Percentiles rank a stretch among this genome's conserved stretches.
These are phyloP conservation scores for Lepiota brunneoincarnata DNA, from an alignment of 768 basidiomycete species.

Conservation along the genomic window DNA sequence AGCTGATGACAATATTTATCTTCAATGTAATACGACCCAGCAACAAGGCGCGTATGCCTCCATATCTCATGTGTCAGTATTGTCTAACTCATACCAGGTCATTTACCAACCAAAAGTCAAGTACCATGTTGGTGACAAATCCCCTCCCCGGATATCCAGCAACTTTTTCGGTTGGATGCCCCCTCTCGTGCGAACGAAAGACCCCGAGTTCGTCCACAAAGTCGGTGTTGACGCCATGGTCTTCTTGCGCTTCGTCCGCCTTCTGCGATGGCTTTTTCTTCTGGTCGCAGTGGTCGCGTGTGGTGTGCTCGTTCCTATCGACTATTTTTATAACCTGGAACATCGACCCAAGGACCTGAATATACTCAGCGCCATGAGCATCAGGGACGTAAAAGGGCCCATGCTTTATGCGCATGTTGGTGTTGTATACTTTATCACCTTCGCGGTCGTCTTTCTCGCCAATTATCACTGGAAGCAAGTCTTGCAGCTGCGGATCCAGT, in stretches of 20 bases:
- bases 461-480: constrained; percentile 66
- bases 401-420: constrained; percentile 71
- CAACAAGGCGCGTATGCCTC: constrained; percentile 50
- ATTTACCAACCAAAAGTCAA: constrained; percentile 86
- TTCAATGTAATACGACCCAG: constrained; percentile 78
- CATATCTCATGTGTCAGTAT: constrained; percentile 45
- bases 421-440: constrained; percentile 64
- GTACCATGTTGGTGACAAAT: constrained; percentile 68
- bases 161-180: constrained; percentile 78
- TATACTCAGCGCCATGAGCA: constrained; percentile 62
- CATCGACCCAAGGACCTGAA: constrained; percentile 36
- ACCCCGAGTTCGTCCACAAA: constrained; percentile 69
- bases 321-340: constrained; percentile 64
- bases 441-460: constrained; percentile 54
- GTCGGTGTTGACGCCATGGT: constrained; percentile 82
- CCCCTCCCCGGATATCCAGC: constrained; percentile 68
- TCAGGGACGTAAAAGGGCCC: constrained; percentile 61
- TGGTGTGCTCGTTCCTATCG: constrained; percentile 70
- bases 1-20: constrained; percentile 53
- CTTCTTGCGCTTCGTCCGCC: constrained; percentile 78
- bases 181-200: constrained; percentile 68
- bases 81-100: constrained; percentile 46
- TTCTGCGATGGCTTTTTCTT: constrained; percentile 63
- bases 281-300: constrained; percentile 52
- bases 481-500: constrained; percentile 62